Percentiles rank a stretch among this genome's conserved stretches.
Evolutionary conservation across 1,139 yeast genomes (phyloP).

Genomic region (Protomyces gravidus): DNA sequence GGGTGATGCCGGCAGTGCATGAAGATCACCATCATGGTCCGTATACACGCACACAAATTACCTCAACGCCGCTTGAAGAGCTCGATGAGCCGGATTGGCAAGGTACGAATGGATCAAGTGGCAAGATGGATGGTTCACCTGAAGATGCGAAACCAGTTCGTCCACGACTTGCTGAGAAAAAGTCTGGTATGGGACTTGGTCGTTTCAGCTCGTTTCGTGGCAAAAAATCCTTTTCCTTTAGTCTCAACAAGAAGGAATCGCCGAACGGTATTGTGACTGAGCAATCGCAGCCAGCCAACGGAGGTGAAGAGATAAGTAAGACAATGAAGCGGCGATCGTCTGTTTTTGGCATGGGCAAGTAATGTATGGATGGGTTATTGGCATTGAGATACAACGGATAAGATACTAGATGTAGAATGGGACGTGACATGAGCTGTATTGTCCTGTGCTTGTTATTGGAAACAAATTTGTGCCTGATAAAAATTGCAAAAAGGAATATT

Average conservation of each 20-base stretch:
- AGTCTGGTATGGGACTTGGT: slow-evolving; percentile 16
- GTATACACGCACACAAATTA: slow-evolving; percentile 16
- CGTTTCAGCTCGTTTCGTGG: slow-evolving; percentile 22
- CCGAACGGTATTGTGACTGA: slow-evolving; percentile 1
- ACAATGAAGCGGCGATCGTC: slow-evolving; percentile 13
- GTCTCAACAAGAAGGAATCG: slow-evolving; percentile 3
- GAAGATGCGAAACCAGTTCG: background rate
- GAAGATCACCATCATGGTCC: slow-evolving; percentile 20
- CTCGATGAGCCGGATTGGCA: slow-evolving; percentile 20
- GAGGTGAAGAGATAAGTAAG: background rate
- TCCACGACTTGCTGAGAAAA: slow-evolving; percentile 12
- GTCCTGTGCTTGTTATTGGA: too few relatives aligned
- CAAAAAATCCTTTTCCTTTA: slow-evolving; percentile 5
- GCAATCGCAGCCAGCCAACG: background rate
- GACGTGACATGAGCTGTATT: background rate
- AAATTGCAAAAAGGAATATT: background rate
- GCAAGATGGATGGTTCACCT: too few relatives aligned
- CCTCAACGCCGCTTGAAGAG: slow-evolving; percentile 22
- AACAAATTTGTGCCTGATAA: background rate
- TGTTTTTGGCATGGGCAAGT: slow-evolving; percentile 12
- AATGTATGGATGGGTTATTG: background rate
- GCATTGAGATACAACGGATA: background rate
- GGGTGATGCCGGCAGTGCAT: background rate
- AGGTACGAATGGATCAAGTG: too few relatives aligned
- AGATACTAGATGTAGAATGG: background rate